Evolutionary conservation across 208 protist species (phyloP).

Genomic region (Trypanosoma cruzi): DNA sequence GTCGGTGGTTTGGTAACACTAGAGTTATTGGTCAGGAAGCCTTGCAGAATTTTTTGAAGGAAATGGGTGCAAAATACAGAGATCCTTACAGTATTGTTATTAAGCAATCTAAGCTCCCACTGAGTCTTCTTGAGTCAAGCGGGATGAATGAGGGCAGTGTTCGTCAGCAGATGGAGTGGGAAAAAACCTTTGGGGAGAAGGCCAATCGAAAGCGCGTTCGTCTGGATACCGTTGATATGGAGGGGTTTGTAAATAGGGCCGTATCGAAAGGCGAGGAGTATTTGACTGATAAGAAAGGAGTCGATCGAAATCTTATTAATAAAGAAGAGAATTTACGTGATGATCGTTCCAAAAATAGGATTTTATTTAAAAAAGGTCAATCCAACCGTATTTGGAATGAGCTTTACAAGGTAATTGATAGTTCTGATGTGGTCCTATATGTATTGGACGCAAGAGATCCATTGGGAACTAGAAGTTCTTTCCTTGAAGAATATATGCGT

Average conservation of each 20-base stretch:
- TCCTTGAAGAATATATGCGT: conserved; percentile 94
- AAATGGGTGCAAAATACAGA: conserved; percentile 93
- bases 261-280: conserved; percentile 52
- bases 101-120: conserved; percentile 97
- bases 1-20: conserved; percentile 98
- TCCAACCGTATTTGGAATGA: conserved; percentile 99
- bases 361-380: conserved; percentile 98
- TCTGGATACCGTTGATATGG: conserved; percentile 60
- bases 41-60: conserved; percentile 96
- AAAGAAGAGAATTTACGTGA: conserved; percentile 23
- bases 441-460: conserved; percentile 99
- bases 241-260: conserved; percentile 53
- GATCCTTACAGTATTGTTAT: conserved; percentile 99
- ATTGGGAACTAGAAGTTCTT: conserved; percentile 97
- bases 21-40: conserved; percentile 96
- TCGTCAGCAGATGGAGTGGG: conserved; percentile 95
- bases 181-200: conserved; percentile 96
- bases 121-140: conserved; percentile 92
- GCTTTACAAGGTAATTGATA: conserved; percentile 99
- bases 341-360: conserved; percentile 86
- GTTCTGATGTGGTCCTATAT: conserved; percentile 99
- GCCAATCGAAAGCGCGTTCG: conserved; percentile 91
- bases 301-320: conserved; percentile 66
- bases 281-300: conserved; percentile 45
- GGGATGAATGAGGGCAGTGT: conserved; percentile 88